A percentile compares a stretch with the other conserved stretches of the same genome.
phyloP scores from a whole-genome alignment of 2,329 filamentous ascomycete species.

The Neopestalotiopsis rosae region DNA sequence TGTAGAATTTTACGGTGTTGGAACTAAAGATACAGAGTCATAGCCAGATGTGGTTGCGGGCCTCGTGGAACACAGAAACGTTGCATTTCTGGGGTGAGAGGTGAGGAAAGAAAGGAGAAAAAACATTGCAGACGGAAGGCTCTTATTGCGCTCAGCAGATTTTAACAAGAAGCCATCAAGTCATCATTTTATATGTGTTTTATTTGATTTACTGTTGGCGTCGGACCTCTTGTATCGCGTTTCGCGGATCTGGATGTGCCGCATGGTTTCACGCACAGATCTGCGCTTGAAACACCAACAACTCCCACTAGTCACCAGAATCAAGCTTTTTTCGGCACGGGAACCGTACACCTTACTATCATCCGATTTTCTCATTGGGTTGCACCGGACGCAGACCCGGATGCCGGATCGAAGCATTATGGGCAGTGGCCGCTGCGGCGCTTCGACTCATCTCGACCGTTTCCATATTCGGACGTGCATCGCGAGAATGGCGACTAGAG shows the following conservation, averaged over 20 bases:
- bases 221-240: neutral
- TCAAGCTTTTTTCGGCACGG: neutral
- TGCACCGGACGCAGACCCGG: neutral
- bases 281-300: conserved; percentile 3
- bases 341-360: neutral
- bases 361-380: neutral
- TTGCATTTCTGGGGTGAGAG: too few relatives aligned
- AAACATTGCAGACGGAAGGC: too few relatives aligned
- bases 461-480: neutral
- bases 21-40: too few relatives aligned
- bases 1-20: too few relatives aligned
- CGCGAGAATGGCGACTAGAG: neutral
- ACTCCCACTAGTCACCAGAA: neutral
- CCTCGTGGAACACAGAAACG: too few relatives aligned
- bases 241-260: neutral
- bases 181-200: too few relatives aligned
- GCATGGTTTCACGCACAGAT: conserved; percentile 12
- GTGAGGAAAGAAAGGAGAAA: too few relatives aligned
- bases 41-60: too few relatives aligned
- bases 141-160: too few relatives aligned
- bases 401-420: neutral
- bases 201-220: neutral
- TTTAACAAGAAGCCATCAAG: too few relatives aligned
- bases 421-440: neutral
- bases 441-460: neutral